Evolutionary conservation across 2,329 filamentous ascomycete genomes (phyloP).

Genomic region (Raffaelea ambrosiae): DNA sequence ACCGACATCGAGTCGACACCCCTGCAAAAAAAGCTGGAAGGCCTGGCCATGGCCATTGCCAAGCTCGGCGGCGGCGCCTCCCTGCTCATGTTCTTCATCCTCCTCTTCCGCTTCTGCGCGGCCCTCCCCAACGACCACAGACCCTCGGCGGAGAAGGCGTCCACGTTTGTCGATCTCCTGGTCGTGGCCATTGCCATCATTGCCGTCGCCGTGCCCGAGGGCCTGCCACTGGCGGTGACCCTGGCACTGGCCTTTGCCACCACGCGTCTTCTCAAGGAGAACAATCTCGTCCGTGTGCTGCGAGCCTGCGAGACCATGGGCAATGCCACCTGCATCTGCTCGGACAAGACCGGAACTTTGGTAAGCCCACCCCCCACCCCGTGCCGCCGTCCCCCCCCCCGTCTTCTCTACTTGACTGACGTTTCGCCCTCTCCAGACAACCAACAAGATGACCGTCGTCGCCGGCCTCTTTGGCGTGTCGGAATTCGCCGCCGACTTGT

Average conservation of each 20-base stretch:
- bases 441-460: background rate
- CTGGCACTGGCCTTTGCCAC: conserved; percentile 70
- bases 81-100: conserved; percentile 70
- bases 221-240: conserved; percentile 67
- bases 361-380: conserved; percentile 55
- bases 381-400: conserved; percentile 58
- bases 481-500: background rate
- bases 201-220: conserved; percentile 72
- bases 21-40: conserved; percentile 66
- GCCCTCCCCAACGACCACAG: conserved; percentile 45
- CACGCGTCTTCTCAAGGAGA: conserved; percentile 67
- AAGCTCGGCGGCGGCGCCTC: conserved; percentile 70
- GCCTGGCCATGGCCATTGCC: conserved; percentile 69
- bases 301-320: conserved; percentile 78
- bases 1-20: conserved; percentile 39
- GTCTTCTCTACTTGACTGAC: conserved; percentile 46
- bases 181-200: conserved; percentile 74
- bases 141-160: conserved; percentile 64
- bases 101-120: conserved; percentile 79
- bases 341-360: conserved; percentile 57
- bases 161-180: conserved; percentile 66
- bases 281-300: conserved; percentile 67
- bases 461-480: conserved; percentile 1
- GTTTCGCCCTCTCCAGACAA: conserved; percentile 34
- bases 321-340: conserved; percentile 53